These are phyloP conservation scores for Pichia norvegensis DNA, from an alignment of 1,139 yeast genomes.

Conservation along the genomic window DNA sequence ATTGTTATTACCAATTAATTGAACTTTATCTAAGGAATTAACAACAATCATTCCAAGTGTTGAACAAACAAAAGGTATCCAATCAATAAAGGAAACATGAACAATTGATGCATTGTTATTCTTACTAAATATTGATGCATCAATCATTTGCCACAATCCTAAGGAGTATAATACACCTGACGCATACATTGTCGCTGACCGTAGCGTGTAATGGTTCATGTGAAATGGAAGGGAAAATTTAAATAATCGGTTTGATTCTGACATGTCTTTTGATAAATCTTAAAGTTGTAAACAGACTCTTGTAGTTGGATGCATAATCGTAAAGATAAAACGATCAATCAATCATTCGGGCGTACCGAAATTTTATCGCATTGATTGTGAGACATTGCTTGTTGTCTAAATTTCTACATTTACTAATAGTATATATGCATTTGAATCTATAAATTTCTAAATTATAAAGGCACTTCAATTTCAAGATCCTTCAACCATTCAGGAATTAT, in stretches of 20 bases:
- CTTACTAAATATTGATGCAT: constrained; percentile 79
- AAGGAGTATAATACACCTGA: constrained; percentile 75
- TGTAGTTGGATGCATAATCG: no score
- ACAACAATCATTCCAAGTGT: constrained; percentile 88
- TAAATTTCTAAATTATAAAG: neutral
- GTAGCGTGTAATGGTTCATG: constrained; percentile 56
- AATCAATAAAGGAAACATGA: constrained; percentile 85
- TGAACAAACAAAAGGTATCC: constrained; percentile 90
- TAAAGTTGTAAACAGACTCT: no score
- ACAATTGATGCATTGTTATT: constrained; percentile 79
- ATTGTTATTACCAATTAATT: constrained; percentile 48
- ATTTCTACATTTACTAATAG: no score
- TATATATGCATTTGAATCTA: no score
- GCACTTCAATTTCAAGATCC: constrained; percentile 15
- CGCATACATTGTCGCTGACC: constrained; percentile 67
- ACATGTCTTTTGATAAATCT: no score
- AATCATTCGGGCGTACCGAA: no score
- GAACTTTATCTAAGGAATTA: constrained; percentile 81
- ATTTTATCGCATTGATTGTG: no score
- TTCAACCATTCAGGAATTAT: constrained; percentile 40
- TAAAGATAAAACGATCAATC: no score
- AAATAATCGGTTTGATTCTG: constrained; percentile 31
- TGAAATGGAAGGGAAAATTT: constrained; percentile 45
- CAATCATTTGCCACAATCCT: constrained; percentile 86
- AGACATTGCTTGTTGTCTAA: no score